A percentile compares a stretch with the other conserved stretches of the same genome.
Conservation (phyloP, 257 asterid species). For the Penstemon newberryi region DNA sequence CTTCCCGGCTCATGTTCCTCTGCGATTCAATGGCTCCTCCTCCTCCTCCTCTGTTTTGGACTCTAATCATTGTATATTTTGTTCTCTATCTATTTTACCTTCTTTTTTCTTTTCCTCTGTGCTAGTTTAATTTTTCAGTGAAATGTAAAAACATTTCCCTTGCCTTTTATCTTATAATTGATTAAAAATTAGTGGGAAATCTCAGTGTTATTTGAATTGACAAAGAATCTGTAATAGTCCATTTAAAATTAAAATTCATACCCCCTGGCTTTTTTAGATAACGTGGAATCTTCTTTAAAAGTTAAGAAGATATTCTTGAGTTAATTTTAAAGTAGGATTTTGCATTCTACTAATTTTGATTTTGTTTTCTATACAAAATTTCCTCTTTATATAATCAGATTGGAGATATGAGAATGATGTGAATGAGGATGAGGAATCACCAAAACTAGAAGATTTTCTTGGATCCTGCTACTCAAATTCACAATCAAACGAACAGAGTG, state of each 20-base stretch:
- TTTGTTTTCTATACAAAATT: no score
- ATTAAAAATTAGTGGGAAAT: neutral
- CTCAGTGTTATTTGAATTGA: no score
- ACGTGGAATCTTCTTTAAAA: no score
- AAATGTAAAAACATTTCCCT: neutral
- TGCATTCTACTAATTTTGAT: no score
- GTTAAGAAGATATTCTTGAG: no score
- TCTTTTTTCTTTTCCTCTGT: neutral
- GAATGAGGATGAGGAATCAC: slow-evolving; percentile 42
- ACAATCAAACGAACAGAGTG: slow-evolving; percentile 39
- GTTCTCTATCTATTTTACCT: neutral
- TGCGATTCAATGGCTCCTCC: slow-evolving; percentile 34
- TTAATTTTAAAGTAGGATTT: no score
- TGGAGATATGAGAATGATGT: slow-evolving; percentile 54
- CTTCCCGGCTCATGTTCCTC: slow-evolving; percentile 31
- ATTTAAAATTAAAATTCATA: no score
- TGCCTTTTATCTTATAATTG: no score
- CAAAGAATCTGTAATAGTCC: no score
- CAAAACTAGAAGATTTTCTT: slow-evolving; percentile 76
- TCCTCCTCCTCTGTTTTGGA: slow-evolving; percentile 36
- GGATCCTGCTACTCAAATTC: slow-evolving; percentile 64
- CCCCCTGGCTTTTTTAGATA: no score
- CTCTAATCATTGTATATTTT: slow-evolving; percentile 32
- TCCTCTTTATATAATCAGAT: slow-evolving; percentile 28
- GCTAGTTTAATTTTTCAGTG: neutral